phyloP scores from a whole-genome alignment of 2,329 filamentous ascomycete genomes.

The Monosporascus ibericus region DNA sequence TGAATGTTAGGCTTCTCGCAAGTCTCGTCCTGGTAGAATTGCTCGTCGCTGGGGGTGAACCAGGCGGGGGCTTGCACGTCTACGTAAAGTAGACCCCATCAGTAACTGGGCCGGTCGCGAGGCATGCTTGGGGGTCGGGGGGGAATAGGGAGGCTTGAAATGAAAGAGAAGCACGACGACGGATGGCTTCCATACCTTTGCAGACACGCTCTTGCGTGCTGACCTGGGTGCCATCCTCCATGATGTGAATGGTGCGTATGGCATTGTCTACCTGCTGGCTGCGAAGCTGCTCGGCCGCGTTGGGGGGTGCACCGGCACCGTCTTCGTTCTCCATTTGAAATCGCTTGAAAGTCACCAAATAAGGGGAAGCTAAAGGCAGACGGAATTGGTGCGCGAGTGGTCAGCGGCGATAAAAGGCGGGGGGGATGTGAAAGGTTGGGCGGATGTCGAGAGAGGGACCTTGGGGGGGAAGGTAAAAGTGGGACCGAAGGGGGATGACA shows the following conservation, averaged over 20 bases:
- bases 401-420: too few relatives aligned
- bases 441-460: too few relatives aligned
- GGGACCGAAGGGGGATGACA: too few relatives aligned
- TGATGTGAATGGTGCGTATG: constrained; percentile 87
- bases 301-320: not conserved
- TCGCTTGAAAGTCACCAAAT: too few relatives aligned
- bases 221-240: constrained; percentile 95
- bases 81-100: constrained; percentile 29
- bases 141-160: constrained; percentile 7
- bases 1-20: constrained; percentile 83
- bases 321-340: too few relatives aligned
- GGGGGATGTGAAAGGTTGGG: too few relatives aligned
- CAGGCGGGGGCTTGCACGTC: constrained; percentile 98
- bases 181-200: constrained; percentile 66
- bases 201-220: constrained; percentile 93
- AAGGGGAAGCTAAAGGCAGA: too few relatives aligned
- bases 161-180: too few relatives aligned
- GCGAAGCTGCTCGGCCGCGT: constrained; percentile 38
- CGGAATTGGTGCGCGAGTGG: too few relatives aligned
- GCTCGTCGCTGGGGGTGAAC: constrained; percentile 83
- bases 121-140: constrained; percentile 10
- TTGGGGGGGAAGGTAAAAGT: too few relatives aligned
- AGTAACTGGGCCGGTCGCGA: constrained; percentile 14
- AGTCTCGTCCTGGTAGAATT: constrained; percentile 86
- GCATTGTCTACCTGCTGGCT: constrained; percentile 74